Evolutionary conservation across 164 flowering plant species (phyloP).

Genomic region (Vitis rupestris): DNA sequence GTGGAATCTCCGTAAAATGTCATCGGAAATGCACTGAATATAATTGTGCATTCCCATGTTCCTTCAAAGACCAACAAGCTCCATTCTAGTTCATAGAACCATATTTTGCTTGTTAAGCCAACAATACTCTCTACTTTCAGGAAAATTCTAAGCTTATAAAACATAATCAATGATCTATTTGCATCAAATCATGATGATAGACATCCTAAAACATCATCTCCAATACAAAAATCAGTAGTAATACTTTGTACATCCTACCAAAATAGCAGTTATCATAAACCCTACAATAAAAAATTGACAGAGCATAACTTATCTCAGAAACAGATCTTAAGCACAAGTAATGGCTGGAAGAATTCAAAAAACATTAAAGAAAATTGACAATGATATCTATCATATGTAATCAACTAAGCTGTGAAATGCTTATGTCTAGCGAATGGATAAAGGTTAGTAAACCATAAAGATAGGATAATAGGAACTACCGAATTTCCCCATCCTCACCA

Average conservation of each 20-base stretch:
- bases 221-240: background rate
- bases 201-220: no score
- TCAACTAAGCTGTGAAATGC: conserved; percentile 3
- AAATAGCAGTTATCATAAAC: background rate
- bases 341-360: background rate
- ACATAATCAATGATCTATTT: no score
- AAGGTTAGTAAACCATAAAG: conserved; percentile 7
- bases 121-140: background rate
- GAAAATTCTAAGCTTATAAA: no score
- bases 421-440: background rate
- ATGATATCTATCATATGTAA: conserved; percentile 14
- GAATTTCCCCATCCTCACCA: conserved; percentile 93
- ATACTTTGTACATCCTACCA: conserved; percentile 1
- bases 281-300: background rate
- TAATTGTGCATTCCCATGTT: background rate
- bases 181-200: no score
- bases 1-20: background rate
- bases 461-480: conserved; percentile 28
- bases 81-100: background rate
- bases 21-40: background rate
- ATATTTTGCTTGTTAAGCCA: no score
- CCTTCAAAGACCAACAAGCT: background rate
- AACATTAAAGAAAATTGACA: conserved; percentile 1
- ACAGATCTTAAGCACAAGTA: conserved; percentile 5
- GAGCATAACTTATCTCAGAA: background rate